phyloP scores from a whole-genome alignment of 768 basidiomycete genomes.

The Tubosaeta sp. region DNA sequence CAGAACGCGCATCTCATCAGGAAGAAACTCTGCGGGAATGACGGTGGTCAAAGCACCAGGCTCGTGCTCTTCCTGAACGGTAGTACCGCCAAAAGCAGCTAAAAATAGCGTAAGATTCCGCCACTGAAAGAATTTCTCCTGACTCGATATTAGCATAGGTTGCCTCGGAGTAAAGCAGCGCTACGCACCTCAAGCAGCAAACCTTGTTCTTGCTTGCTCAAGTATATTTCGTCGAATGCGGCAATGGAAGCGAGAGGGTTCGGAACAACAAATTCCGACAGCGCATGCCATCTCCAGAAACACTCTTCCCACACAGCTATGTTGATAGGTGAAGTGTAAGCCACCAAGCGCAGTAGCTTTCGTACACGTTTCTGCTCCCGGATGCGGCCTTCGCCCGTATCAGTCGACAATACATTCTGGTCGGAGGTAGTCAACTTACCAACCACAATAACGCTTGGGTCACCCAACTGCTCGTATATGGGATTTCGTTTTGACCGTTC shows the following conservation, averaged over 20 bases:
- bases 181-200: slow-evolving; percentile 36
- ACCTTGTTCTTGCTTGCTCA: slow-evolving; percentile 35
- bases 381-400: slow-evolving; percentile 53
- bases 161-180: neutral
- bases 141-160: slow-evolving; percentile 4
- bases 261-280: slow-evolving; percentile 57
- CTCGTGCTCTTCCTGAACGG: slow-evolving; percentile 51
- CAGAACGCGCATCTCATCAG: slow-evolving; percentile 66
- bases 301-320: slow-evolving; percentile 82
- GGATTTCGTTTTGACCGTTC: slow-evolving; percentile 65
- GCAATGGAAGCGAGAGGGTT: slow-evolving; percentile 31
- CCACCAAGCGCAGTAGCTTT: slow-evolving; percentile 60
- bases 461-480: slow-evolving; percentile 76
- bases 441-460: slow-evolving; percentile 63
- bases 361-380: slow-evolving; percentile 79
- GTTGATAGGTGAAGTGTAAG: slow-evolving; percentile 61
- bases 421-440: slow-evolving; percentile 42
- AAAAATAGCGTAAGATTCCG: slow-evolving; percentile 79
- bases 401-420: neutral
- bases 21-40: slow-evolving; percentile 56
- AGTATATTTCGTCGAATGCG: slow-evolving; percentile 33
- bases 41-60: slow-evolving; percentile 46
- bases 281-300: slow-evolving; percentile 67
- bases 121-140: slow-evolving; percentile 82
- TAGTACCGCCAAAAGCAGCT: slow-evolving; percentile 66